Base-by-base conservation (phyloP, 169 alveolate species). In the Plasmodium fragile region DNA sequence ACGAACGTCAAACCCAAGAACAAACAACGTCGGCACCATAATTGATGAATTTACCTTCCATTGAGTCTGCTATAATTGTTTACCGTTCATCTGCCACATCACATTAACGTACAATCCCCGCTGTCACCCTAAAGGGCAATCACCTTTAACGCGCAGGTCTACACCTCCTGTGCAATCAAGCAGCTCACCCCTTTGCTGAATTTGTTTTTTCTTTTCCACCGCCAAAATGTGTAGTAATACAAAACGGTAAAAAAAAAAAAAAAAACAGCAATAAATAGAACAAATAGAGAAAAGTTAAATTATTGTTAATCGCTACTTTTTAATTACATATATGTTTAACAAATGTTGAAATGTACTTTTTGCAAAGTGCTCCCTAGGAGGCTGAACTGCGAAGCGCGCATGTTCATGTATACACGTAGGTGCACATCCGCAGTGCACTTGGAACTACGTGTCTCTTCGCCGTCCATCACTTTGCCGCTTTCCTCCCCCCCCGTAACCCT, bases 261-360 rank as follows among this genome's bases (percentile, higher is more conserved):
- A 11, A 22, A 59, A 59, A 18, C 7, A 59, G 34, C n/a, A 65
- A 49, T 49, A 49, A 49, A 13, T 0, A 49, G 25, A 3, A 49
- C 22, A 49, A 49, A 49, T 49, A 2, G 59, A 16, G 59, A 16
- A 49, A 49, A 16, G 4, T 16, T 16, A 49, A 49, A 53, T 70
- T 39, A 55, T 49, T 43, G 69, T 10, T 69, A 41, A 83, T 34
- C 30, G 49, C 45, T 22, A 65, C 72, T 41, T 30, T 82, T 65
- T 83, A 83, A 36, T 39, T 22, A 41, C 36, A 70, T 69, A 69
- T 41, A 75, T 69, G 25, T 70, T 70, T 69, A 83, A 41, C 82
- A 69, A 70, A 83, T 22, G 52, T 22, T 70, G 34, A 32, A 83
- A 70, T 41, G 69, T 69, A 30, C 52, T 25, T 65, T 65, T 65